Evolutionary conservation across 208 protist species (phyloP).

Genomic region (Naegleria lovaniensis): DNA sequence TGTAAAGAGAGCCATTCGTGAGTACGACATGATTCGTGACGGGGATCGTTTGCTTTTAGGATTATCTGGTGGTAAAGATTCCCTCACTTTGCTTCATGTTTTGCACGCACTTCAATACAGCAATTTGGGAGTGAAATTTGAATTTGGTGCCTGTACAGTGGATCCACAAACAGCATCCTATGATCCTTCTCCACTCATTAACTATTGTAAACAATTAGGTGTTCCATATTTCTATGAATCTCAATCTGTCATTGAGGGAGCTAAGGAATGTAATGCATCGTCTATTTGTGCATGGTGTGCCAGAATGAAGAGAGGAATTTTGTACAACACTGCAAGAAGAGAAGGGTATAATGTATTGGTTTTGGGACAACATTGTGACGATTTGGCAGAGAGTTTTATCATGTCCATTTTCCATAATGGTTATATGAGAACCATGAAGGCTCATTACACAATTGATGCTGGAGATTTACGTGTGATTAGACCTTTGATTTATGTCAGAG

Average conservation of each 20-base stretch:
- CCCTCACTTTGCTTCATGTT: slow-evolving; percentile 54
- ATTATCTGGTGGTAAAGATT: slow-evolving; percentile 64
- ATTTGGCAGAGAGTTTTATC: slow-evolving; percentile 63
- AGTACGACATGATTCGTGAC: slow-evolving; percentile 51
- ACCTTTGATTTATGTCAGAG: slow-evolving; percentile 57
- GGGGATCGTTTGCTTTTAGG: slow-evolving; percentile 58
- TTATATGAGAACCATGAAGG: slow-evolving; percentile 66
- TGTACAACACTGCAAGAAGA: slow-evolving; percentile 51
- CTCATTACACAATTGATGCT: slow-evolving; percentile 53
- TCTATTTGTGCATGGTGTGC: slow-evolving; percentile 67
- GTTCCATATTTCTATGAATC: slow-evolving; percentile 61
- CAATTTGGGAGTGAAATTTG: slow-evolving; percentile 43
- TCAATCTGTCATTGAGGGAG: slow-evolving; percentile 51
- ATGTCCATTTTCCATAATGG: slow-evolving; percentile 71
- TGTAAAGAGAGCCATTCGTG: slow-evolving; percentile 39
- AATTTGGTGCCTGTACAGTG: slow-evolving; percentile 57
- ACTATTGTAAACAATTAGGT: slow-evolving; percentile 47
- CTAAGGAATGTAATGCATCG: slow-evolving; percentile 35
- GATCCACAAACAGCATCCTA: slow-evolving; percentile 58
- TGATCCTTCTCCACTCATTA: slow-evolving; percentile 52
- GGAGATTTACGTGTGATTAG: slow-evolving; percentile 64
- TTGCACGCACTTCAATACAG: slow-evolving; percentile 36
- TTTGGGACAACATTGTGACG: slow-evolving; percentile 65
- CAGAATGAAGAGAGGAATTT: slow-evolving; percentile 67
- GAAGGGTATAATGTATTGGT: slow-evolving; percentile 68